Evolutionary conservation across 2,329 filamentous ascomycete species (phyloP).

Genomic region (Neocatenulostroma microsporum): DNA sequence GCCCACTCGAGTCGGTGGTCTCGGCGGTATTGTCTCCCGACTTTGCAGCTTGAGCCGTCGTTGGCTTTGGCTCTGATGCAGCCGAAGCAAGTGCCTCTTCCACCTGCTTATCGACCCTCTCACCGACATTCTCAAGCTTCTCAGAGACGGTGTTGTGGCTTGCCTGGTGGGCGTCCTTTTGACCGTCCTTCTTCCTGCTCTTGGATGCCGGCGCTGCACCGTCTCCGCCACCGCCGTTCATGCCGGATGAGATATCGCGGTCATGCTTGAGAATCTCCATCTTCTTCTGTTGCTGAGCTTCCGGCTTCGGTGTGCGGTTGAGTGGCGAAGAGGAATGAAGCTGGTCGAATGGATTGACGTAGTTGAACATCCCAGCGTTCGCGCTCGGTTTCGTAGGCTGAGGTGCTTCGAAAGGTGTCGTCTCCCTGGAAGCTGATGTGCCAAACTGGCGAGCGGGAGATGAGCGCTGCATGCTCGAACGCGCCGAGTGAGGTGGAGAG

Average conservation of each 20-base stretch:
- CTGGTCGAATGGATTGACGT: slow-evolving; percentile 65
- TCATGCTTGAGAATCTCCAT: slow-evolving; percentile 41
- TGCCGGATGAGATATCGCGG: slow-evolving; percentile 32
- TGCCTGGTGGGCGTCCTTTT: slow-evolving; percentile 8
- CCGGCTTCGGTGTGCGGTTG: slow-evolving; percentile 47
- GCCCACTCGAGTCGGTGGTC: slow-evolving; percentile 38
- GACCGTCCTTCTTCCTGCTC: slow-evolving; percentile 29
- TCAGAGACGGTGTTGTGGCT: slow-evolving; percentile 59
- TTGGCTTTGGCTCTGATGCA: slow-evolving; percentile 46
- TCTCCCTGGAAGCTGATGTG: slow-evolving; percentile 19
- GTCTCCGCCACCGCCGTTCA: slow-evolving; percentile 22
- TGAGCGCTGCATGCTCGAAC: slow-evolving; percentile 14
- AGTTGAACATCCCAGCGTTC: slow-evolving; percentile 65
- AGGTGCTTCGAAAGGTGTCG: slow-evolving; percentile 33
- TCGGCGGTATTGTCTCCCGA: slow-evolving; percentile 29
- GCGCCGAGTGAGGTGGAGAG: slow-evolving; percentile 28
- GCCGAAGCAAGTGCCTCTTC: slow-evolving; percentile 56
- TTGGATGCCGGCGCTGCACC: slow-evolving; percentile 26
- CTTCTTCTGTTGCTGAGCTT: slow-evolving; percentile 27
- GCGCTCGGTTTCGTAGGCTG: slow-evolving; percentile 31
- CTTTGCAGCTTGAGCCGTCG: slow-evolving; percentile 25
- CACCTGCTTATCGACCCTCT: slow-evolving; percentile 52
- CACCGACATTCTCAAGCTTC: slow-evolving; percentile 59
- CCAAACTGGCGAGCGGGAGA: slow-evolving; percentile 25
- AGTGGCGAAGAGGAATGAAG: slow-evolving; percentile 59